Evolutionary conservation across 1,284 basidiomycete species (phyloP), one percentile per base, ranked within the genome.

Genomic region (Leucoagaricus sp.): DNA sequence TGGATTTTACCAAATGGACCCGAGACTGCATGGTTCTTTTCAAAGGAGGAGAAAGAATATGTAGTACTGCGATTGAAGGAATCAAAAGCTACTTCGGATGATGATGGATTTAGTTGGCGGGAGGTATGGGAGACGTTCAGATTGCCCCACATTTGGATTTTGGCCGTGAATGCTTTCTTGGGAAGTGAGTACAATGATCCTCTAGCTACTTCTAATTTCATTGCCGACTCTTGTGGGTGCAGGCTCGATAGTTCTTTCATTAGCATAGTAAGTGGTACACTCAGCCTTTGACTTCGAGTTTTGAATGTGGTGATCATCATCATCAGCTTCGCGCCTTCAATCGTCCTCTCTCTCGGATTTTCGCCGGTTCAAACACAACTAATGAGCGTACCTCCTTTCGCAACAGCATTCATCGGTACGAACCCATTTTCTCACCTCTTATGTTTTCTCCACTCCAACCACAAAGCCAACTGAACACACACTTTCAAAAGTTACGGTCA

Each of bases 1-100:
- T 76, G 68, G 65, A 63, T 75, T 57, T 64, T 79, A 31, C 71
- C 73, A 47, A 70, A 73, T 60, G 76, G 76, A 53, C 79, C 79
- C 21, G 13, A 21, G 7, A 29, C 46, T 38, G 48, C 33, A 6
- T 38, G 19, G 13, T 49, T 49, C 21, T 34, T 49, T 23, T 47
- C 33, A 12, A 17, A 29, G n/a, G 46, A 58, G 17, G 41, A 13
- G 65, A 45, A 28, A 42, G 53, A 49, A 61, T 62, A 59, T 59
- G 55, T 34, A 45, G 41, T 47, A 64, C 46, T 29, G 19, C 46
- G 17, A 51, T 41, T 44, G 38, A 65, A n/a, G 65, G 69, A 49
- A 13, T 42, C 48, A 19, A 51, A 48, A 13, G 64, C 68, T 2
- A 62, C 66, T 2, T 67, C 72, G 4, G 67, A 60, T 3, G 58